Evolutionary conservation across 768 basidiomycete species (phyloP), one percentile per base, ranked within the genome.

Genomic region (Dioszegia crocea): DNA sequence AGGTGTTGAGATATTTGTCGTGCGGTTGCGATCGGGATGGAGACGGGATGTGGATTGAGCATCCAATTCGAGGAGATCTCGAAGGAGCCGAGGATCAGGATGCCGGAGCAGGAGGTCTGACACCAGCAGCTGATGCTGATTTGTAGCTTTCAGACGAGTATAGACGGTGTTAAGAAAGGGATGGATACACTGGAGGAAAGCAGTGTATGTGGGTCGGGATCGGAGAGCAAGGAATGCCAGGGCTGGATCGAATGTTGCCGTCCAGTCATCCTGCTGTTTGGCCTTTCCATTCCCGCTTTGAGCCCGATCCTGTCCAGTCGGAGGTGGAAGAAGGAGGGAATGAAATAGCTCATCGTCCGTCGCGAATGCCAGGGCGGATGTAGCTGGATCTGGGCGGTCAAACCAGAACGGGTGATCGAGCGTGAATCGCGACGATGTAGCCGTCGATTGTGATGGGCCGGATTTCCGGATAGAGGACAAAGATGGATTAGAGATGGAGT

Each of bases 291-390:
- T 27, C 33, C 26, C 29, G 16, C 30, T 30, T 16, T 21, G 19
- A 3, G 33, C 9, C 26, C 26, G 31, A 31, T 16, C 10, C 14
- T 17, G 9, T 30, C 33, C 6, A 21, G 40, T 30, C 4, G 47
- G 33, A 1, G 54, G n/a, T 11, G 60, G 54, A 0, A 51, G 21
- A 1, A 55, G 31, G 1, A 63, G 21, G 17, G 64, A 52, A 10
- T 59, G 39, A 46, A 62, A 40, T 9, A 67, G 55, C 41, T 67
- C 66, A 1, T 58, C 59, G 48, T 67, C 66, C 16, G 56, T 50
- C 17, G 66, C 66, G 43, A 56, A 64, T 5, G 17, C 27, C 30
- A 67, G 39, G 3, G 62, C 51, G 1, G 50, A 21, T 24, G 44
- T 31, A 21, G 53, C 29, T 3, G 65, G 65, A 55, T 62, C 61